Base-by-base conservation (phyloP, 345 rosid genomes). In the Arabidopsis arenosa region DNA sequence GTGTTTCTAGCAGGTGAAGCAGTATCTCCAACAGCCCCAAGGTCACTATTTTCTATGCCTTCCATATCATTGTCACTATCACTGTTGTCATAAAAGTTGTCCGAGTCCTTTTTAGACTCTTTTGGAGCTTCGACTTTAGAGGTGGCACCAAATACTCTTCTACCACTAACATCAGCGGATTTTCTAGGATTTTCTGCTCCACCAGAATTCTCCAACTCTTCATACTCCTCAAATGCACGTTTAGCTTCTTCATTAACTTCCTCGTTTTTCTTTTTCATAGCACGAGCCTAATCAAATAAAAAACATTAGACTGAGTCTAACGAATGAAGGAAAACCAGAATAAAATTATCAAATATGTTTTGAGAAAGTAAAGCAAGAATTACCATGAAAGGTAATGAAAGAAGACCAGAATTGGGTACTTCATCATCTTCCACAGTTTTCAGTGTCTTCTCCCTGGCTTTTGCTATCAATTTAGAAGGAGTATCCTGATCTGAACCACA, bases 341-440 rank as follows among this genome's bases (percentile, higher is more conserved):
- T 60, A 51, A 59, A 51, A 7, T 12, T 56, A 53, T 23, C 36
- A 45, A 36, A 75, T 6, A 36, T 13, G 54, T 32, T 57, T 65
- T 9, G 59, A 44, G 43, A 44, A 69, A 44, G 45, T 7, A 39
- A 62, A 49, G 37, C 52, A 68, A 57, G 26, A 49, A 41, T 65
- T 89, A 95, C 99, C 99, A 95, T 95, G 81, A 92, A 95, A 79
- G 99, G 99, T 77, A 95, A 84, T 68, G 97, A 83, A 64, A 88
- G 79, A 64, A 95, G 86, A 84, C 98, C 98, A 17, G 96, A 83
- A 39, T 75, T 73, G 55, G 97, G 88, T 52, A 76, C 76, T 80
- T 87, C 90, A 51, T 87, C 86, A 37, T 89, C 93, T 76, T 87
- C 90, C 36, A 90, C 56, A 48, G 85, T 70, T 83, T 84, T 76